Base-by-base conservation (phyloP, 371 early-diverging fungal species). In the Choanephora cucurbitarum region DNA sequence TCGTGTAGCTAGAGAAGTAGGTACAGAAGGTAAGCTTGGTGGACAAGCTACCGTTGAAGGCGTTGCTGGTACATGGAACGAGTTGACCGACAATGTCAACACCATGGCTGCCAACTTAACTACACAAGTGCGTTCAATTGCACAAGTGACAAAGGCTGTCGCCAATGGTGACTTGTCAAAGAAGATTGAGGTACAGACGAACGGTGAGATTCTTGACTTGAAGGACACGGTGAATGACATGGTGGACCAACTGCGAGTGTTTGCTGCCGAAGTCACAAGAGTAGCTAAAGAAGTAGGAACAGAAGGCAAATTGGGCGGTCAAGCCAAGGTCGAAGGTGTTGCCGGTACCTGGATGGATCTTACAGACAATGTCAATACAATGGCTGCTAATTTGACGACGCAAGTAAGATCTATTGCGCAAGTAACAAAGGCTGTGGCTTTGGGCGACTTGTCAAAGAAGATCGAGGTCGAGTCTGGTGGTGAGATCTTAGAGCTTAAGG, bases 161-260 rank as follows among this genome's bases (percentile, higher is more conserved):
- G 80, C 87, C 8, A 75, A 72, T 8, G 87, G 87, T 19, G 86
- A 87, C 67, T 78, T 82, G 19, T 79, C 79, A 2, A 78, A 80
- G 23, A 81, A 82, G 60, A 85, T 89, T 49, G 85, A 86, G 13
- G 80, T 87, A 6, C 84, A 86, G 43, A 80, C 84, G 0, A 67
- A 79, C 18, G 88, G 88, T 37, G 88, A 89, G 67, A 88, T 88
- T 73, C 76, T 81, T 24, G 67, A 69, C 22, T 78, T 89, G 23
- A 88, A 89, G 60, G 81, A 84, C 44, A 86, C 82, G 50, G 88
- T 89, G 51, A 88, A 89, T 62, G 75, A 85, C 53, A 90, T 90
- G 87, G 67, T 88, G 51, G 82, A 83, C 52, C 86, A 84, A 41
- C 62, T 84, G 0, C 56, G 63, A 39, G 64, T 76, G 0, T 84